A percentile compares a stretch with the other conserved stretches of the same genome.
Conservation (phyloP, 1,284 basidiomycete genomes). For the Lentinula novae-zelandiae region DNA sequence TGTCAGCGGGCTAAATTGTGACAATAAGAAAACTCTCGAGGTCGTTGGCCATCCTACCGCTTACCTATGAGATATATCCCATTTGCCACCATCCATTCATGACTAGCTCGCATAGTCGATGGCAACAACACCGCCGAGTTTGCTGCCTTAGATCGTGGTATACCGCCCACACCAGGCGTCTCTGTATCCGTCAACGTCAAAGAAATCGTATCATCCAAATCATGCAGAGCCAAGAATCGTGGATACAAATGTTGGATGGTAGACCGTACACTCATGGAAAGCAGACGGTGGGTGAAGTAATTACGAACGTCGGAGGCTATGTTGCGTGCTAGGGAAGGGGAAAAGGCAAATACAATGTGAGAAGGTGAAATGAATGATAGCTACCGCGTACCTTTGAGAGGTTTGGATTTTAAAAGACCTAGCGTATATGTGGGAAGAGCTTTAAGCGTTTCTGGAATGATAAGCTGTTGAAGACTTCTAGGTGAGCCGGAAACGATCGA, state of each 20-base stretch:
- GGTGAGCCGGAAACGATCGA: neutral
- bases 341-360: slow-evolving; percentile 8
- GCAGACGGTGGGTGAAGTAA: slow-evolving; percentile 77
- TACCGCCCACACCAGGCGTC: slow-evolving; percentile 35
- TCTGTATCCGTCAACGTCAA: slow-evolving; percentile 55
- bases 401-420: slow-evolving; percentile 87
- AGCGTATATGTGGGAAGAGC: slow-evolving; percentile 84
- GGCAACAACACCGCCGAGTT: slow-evolving; percentile 44
- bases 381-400: slow-evolving; percentile 71
- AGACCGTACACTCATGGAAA: slow-evolving; percentile 64
- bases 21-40: neutral
- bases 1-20: neutral
- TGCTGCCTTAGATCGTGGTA: neutral
- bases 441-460: slow-evolving; percentile 94
- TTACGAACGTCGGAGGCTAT: slow-evolving; percentile 94
- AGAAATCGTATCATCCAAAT: slow-evolving; percentile 72
- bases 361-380: neutral
- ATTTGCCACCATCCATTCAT: slow-evolving; percentile 86
- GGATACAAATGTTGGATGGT: slow-evolving; percentile 89
- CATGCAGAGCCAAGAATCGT: slow-evolving; percentile 85
- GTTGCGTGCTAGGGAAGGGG: slow-evolving; percentile 54
- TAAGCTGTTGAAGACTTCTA: slow-evolving; percentile 50
- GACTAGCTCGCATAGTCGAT: slow-evolving; percentile 78
- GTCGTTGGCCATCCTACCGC: slow-evolving; percentile 18
- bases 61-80: slow-evolving; percentile 90